Percentiles rank a stretch among this genome's conserved stretches.
phyloP scores from a whole-genome alignment of 495 filamentous ascomycete genomes.

The Penicillium macrosclerotiorum region DNA sequence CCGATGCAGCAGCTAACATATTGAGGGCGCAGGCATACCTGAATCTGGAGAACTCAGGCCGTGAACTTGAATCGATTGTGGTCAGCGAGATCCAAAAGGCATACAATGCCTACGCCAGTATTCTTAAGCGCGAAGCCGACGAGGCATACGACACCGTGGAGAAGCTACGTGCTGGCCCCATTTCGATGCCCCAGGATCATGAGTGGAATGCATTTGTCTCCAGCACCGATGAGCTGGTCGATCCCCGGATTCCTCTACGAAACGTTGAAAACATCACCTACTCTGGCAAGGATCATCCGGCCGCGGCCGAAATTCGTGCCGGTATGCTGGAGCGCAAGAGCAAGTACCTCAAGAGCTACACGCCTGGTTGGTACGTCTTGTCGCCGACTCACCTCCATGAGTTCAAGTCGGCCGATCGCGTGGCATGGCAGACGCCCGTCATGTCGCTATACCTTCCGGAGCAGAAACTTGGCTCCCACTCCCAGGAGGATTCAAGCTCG shows the following conservation, averaged over 20 bases:
- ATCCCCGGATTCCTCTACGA: conserved; percentile 76
- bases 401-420: conserved; percentile 85
- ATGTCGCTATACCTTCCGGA: conserved; percentile 96
- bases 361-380: conserved; percentile 95
- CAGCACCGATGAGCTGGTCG: conserved; percentile 81
- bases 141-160: conserved; percentile 74
- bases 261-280: conserved; percentile 83
- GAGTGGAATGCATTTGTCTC: conserved; percentile 88
- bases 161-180: conserved; percentile 76
- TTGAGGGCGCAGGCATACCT: conserved; percentile 83
- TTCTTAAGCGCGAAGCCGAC: conserved; percentile 86
- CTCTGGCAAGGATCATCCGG: conserved; percentile 86
- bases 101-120: conserved; percentile 86
- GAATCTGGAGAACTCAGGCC: conserved; percentile 90
- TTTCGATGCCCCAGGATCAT: conserved; percentile 84
- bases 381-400: conserved; percentile 97
- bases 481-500: conserved; percentile 77
- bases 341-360: conserved; percentile 98
- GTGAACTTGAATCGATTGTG: conserved; percentile 92
- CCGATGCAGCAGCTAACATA: conserved; percentile 26
- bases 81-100: conserved; percentile 97
- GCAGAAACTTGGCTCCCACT: conserved; percentile 92
- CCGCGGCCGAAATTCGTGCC: conserved; percentile 80
- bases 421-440: conserved; percentile 70
- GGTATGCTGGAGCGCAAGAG: conserved; percentile 95